A percentile compares a stretch with the other conserved stretches of the same genome.
Conservation (phyloP, 2,329 filamentous ascomycete species). For the Fusarium sp. region DNA sequence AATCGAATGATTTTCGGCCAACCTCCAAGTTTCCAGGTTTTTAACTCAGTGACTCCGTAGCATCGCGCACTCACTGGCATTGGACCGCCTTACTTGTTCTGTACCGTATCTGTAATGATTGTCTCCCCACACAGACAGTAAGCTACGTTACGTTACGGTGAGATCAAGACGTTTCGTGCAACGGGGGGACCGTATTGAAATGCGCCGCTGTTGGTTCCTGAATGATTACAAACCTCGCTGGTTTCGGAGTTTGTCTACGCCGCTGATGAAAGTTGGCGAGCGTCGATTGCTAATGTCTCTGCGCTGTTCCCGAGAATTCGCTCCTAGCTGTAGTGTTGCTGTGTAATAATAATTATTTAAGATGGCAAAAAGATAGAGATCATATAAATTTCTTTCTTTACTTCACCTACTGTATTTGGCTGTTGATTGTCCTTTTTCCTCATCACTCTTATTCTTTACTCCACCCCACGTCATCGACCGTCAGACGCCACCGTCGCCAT, state of each 20-base stretch:
- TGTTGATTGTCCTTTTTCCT: slow-evolving; percentile 7
- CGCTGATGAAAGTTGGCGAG: slow-evolving; percentile 2
- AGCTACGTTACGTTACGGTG: background rate
- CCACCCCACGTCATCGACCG: slow-evolving; percentile 45
- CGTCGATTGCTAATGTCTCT: slow-evolving; percentile 11
- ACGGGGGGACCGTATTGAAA: background rate
- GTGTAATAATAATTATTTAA: slow-evolving; percentile 1
- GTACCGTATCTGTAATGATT: slow-evolving; percentile 9
- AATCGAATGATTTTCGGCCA: slow-evolving; percentile 29
- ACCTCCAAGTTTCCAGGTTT: slow-evolving; percentile 17
- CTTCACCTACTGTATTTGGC: background rate
- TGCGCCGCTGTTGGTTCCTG: background rate
- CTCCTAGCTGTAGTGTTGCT: background rate
- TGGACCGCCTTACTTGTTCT: slow-evolving; percentile 13
- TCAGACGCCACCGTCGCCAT: slow-evolving; percentile 45
- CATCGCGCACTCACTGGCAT: background rate
- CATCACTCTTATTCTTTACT: slow-evolving; percentile 16
- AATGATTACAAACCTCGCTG: slow-evolving; percentile 21
- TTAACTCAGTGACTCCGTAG: background rate
- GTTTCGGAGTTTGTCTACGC: slow-evolving; percentile 8
- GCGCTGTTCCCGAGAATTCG: background rate
- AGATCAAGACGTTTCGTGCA: background rate
- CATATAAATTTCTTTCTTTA: background rate
- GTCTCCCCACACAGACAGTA: slow-evolving; percentile 30
- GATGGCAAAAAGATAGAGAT: slow-evolving; percentile 2